Evolutionary conservation across 352 stramenopile species (phyloP).

Genomic region (Phytophthora parvispora): DNA sequence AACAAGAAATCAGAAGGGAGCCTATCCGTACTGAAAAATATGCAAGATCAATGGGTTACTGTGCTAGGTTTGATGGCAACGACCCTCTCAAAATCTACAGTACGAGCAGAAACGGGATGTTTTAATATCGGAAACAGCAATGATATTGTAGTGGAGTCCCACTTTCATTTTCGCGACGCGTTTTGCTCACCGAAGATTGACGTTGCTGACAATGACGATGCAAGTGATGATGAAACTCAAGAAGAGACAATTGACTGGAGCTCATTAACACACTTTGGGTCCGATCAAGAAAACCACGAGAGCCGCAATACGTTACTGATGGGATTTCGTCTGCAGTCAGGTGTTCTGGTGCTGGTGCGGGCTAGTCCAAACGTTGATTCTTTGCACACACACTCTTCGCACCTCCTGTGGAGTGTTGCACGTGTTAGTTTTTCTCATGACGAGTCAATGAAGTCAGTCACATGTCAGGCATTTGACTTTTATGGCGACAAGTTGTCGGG

Average conservation of each 20-base stretch:
- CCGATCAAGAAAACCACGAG: constrained; percentile 7
- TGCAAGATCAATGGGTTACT: constrained; percentile 57
- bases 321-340: constrained; percentile 41
- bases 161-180: constrained; percentile 39
- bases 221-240: constrained; percentile 40
- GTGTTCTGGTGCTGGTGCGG: constrained; percentile 37
- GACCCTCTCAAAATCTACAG: constrained; percentile 28
- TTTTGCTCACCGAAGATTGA: constrained; percentile 12
- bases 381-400: background rate
- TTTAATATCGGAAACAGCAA: constrained; percentile 34
- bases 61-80: constrained; percentile 39
- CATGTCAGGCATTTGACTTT: constrained; percentile 40
- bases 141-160: constrained; percentile 45
- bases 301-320: constrained; percentile 30
- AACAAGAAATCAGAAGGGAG: constrained; percentile 1
- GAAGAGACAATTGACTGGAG: constrained; percentile 71
- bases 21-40: constrained; percentile 16
- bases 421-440: constrained; percentile 30
- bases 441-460: background rate
- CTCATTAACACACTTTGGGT: constrained; percentile 42
- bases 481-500: constrained; percentile 40
- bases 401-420: constrained; percentile 26
- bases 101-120: constrained; percentile 31
- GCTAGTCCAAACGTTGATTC: constrained; percentile 11
- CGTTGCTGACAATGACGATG: constrained; percentile 25